Conservation (phyloP, 352 stramenopile species). For the Phytophthora pisi region DNA sequence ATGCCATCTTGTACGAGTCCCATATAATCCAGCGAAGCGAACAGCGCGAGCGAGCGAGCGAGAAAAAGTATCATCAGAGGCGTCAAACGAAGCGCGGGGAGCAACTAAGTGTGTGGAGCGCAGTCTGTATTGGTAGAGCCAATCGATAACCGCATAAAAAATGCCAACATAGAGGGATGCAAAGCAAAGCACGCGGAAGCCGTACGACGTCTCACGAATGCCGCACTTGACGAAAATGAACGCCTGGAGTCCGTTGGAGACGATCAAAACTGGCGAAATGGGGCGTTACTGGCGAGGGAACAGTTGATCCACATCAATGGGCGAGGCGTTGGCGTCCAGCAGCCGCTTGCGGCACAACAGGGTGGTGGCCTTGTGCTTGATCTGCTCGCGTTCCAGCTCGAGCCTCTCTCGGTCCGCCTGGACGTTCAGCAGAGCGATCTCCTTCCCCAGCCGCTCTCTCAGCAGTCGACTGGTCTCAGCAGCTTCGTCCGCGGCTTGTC, state of each 20-base stretch:
- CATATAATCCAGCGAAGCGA: conserved; percentile 20
- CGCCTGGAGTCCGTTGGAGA: neutral
- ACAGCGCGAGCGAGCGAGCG: conserved; percentile 5
- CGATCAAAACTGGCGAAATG: conserved; percentile 8
- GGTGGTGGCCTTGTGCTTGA: conserved; percentile 38
- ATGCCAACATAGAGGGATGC: conserved; percentile 42
- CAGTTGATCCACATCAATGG: conserved; percentile 28
- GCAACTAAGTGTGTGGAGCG: conserved; percentile 24
- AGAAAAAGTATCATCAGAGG: conserved; percentile 26
- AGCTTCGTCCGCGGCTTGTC: conserved; percentile 19
- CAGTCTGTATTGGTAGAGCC: conserved; percentile 40
- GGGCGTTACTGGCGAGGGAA: conserved; percentile 27
- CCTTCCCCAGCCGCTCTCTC: conserved; percentile 29
- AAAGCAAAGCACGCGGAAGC: conserved; percentile 20
- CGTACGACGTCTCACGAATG: neutral
- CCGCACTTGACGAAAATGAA: neutral
- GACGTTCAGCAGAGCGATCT: conserved; percentile 35
- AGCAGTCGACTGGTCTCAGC: conserved; percentile 23
- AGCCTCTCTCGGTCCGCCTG: conserved; percentile 35
- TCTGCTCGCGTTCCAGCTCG: conserved; percentile 48
- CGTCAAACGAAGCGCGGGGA: conserved; percentile 16
- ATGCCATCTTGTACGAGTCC: conserved; percentile 20
- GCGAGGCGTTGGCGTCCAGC: conserved; percentile 34
- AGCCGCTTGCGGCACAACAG: conserved; percentile 40
- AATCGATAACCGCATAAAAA: conserved; percentile 44